phyloP scores from a whole-genome alignment of 192 early-diverging fungal species.

The Coemansia sp. region DNA sequence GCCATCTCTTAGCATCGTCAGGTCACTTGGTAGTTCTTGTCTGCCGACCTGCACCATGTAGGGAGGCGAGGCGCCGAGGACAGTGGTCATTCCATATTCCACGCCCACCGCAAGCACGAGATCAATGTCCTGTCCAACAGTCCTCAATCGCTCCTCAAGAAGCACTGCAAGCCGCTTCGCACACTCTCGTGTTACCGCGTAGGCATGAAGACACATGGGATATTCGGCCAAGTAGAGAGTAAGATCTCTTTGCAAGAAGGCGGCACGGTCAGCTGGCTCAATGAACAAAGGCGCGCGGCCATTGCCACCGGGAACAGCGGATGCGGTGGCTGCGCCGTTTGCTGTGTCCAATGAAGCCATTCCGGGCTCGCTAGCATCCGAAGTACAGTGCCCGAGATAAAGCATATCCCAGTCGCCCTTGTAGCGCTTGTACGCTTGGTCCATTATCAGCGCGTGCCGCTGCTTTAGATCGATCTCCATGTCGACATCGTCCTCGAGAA shows the following conservation, averaged over 20 bases:
- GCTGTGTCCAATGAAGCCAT: not conserved
- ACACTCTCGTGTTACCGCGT: conserved; percentile 35
- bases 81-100: conserved; percentile 21
- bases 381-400: conserved; percentile 50
- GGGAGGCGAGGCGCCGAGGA: conserved; percentile 33
- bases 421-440: conserved; percentile 10
- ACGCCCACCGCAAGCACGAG: conserved; percentile 34
- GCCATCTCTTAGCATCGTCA: conserved; percentile 19
- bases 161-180: conserved; percentile 32
- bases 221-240: conserved; percentile 35
- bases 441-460: conserved; percentile 18
- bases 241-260: conserved; percentile 6
- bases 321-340: not conserved
- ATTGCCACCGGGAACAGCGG: not conserved
- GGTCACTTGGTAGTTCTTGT: conserved; percentile 27
- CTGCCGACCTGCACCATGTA: conserved; percentile 43
- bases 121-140: conserved; percentile 32
- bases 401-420: conserved; percentile 50
- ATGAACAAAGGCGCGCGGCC: not conserved
- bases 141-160: conserved; percentile 33
- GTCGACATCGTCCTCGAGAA: conserved; percentile 49
- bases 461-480: conserved; percentile 41
- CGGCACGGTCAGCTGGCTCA: not conserved
- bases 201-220: conserved; percentile 51
- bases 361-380: conserved; percentile 22